Evolutionary conservation across 2,329 filamentous ascomycete species (phyloP), one percentile per base, ranked within the genome.

Genomic region (Aspergillus texensis): DNA sequence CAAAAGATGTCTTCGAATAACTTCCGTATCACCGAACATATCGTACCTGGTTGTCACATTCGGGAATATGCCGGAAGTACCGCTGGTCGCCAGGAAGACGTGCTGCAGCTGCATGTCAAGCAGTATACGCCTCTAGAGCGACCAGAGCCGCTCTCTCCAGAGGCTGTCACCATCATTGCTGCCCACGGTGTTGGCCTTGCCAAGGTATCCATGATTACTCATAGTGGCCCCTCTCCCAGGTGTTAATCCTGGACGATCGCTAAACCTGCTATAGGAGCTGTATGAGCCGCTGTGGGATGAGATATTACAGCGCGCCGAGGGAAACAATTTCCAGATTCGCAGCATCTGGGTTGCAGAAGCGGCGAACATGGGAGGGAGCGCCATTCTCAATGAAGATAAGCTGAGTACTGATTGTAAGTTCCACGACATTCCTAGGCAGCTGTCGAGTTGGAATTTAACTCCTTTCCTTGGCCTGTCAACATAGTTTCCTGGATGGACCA

Each of bases 401-500:
- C 62, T 63, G 8, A 54, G 62, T 32, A 57, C 36, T 34, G 59
- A 66, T 45, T 58, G 64, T 62, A 60, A 30, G 54, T 56, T 19
- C 34, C 36, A 24, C n/a, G 1, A 12, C 43, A 9, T 32, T 32
- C 30, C 10, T 8, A 32, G 10, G 30, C 9, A 32, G 30, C 30
- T 32, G 30, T 9, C 10, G 8, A 32, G 30, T 10, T 32, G 30
- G 10, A 4, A 1, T 28, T 28, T 28, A 28, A 28, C 26, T 28
- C 26, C 26, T 28, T 6, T 28, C 4, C 4, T 28, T 28, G 26
- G 26, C 10, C 30, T 9, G 2, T 11, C 8, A 32, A 32, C 8
- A 32, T 57, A 64, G 62, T 24, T 8, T 54, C 46, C n/a, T 65
- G 64, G 66, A 62, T 68, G 46, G 67, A 68, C 32, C 58, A 66